These are phyloP conservation scores for Eugenia klotzschiana DNA, from an alignment of 441 rosid genomes.

Conservation along the genomic window DNA sequence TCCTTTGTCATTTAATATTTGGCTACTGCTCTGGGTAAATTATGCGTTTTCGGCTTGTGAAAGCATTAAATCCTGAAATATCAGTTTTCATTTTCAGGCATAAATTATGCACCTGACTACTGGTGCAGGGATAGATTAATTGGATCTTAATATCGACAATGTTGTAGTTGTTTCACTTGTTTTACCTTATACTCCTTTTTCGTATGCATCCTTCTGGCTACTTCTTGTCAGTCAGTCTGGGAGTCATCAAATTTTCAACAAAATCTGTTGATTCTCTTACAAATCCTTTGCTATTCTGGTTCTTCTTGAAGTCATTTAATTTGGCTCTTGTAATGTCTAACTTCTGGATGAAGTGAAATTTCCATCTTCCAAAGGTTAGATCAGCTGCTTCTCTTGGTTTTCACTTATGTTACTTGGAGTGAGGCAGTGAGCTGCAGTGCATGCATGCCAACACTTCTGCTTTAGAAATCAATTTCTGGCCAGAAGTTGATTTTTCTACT, in stretches of 20 bases:
- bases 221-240: background rate
- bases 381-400: background rate
- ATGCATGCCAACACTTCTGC: too few relatives aligned
- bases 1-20: background rate
- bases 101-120: background rate
- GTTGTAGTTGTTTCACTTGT: background rate
- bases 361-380: background rate
- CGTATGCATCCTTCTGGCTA: background rate
- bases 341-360: background rate
- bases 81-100: background rate
- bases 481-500: too few relatives aligned
- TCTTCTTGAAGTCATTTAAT: background rate
- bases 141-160: background rate
- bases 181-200: background rate
- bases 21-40: background rate
- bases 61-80: background rate
- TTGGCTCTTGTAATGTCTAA: background rate
- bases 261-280: background rate
- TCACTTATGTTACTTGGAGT: background rate
- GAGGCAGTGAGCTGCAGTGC: background rate
- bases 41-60: background rate
- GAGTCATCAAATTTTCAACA: background rate
- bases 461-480: too few relatives aligned
- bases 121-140: background rate
- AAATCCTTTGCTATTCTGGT: background rate